Percentiles rank a stretch among this genome's conserved stretches.
Conservation (phyloP, 2,329 filamentous ascomycete species). For the Pseudogymnoascus sp. region DNA sequence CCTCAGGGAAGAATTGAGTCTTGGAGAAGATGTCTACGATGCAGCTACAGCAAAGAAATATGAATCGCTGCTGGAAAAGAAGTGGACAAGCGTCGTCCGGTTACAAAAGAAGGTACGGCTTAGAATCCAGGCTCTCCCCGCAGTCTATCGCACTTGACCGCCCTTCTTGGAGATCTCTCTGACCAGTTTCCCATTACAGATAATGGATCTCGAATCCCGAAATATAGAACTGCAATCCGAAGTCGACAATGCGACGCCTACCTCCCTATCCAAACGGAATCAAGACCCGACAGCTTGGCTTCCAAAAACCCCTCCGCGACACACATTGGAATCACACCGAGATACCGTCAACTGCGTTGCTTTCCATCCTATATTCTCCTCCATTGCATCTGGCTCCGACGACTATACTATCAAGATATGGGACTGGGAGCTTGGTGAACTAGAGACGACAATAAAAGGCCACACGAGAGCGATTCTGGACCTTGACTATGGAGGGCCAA, state of each 20-base stretch:
- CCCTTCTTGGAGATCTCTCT: not conserved
- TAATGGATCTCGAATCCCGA: slow-evolving; percentile 84
- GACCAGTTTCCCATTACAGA: slow-evolving; percentile 46
- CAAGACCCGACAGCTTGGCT: slow-evolving; percentile 83
- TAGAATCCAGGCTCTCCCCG: slow-evolving; percentile 3
- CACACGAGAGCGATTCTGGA: slow-evolving; percentile 85
- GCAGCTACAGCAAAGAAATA: slow-evolving; percentile 84
- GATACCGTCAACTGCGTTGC: slow-evolving; percentile 77
- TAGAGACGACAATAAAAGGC: slow-evolving; percentile 84
- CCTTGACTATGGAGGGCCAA: slow-evolving; percentile 81
- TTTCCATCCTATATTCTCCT: slow-evolving; percentile 88
- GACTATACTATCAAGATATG: slow-evolving; percentile 94
- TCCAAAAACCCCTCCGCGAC: slow-evolving; percentile 70
- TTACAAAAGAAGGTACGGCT: slow-evolving; percentile 80
- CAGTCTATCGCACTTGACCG: not conserved
- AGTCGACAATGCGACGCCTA: slow-evolving; percentile 73
- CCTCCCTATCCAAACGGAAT: slow-evolving; percentile 65
- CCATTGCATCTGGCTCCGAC: slow-evolving; percentile 81
- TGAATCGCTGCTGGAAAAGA: slow-evolving; percentile 89
- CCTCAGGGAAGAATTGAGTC: slow-evolving; percentile 67
- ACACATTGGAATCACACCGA: slow-evolving; percentile 77
- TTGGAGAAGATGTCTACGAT: slow-evolving; percentile 65
- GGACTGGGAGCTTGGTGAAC: slow-evolving; percentile 91
- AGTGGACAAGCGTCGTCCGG: slow-evolving; percentile 93
- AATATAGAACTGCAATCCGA: slow-evolving; percentile 69